Base-by-base conservation (phyloP, 139 green algal species). In the Chlorella sp. region DNA sequence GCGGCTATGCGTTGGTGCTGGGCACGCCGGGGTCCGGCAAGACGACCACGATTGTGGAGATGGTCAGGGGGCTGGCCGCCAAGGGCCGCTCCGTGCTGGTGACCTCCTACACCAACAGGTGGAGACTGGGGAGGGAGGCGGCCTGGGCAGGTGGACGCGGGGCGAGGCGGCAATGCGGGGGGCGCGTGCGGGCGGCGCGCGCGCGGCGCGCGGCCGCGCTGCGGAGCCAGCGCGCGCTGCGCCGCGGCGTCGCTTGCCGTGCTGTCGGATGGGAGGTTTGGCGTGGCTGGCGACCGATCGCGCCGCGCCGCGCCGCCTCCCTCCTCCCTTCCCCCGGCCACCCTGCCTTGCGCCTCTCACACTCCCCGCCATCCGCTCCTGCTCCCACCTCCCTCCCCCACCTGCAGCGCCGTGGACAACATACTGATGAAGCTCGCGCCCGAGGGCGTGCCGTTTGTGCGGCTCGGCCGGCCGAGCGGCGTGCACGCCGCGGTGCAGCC, bases 101-200 rank as follows among this genome's bases (percentile, higher is more conserved):
- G n/a, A 91, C 90, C 21, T 86, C 90, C 14, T 97, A 99, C 87
- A 99, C 96, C 79, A 97, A 99, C 89, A 95, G 77, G 77, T 74
- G 23, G 33, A 29, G 29, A 6, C 31, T 55, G 35, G 51, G 2
- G 5, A 53, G n/a, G 38, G 19, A 1, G 9, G 29, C 12, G 51
- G 12, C 1, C 35, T 23, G 0, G 31, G 33, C 5, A 25, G 51
- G 25, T 53, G 51, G 35, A 2, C 9, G 38, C 8, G 21, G 31
- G 7, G 46, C n/a, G n/a, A n/a, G n/a, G n/a, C n/a, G n/a, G n/a
- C n/a, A n/a, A n/a, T n/a, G n/a, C n/a, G n/a, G n/a, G n/a, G n/a
- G n/a, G n/a, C n/a, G n/a, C n/a, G n/a, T n/a, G n/a, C n/a, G n/a
- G n/a, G n/a, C n/a, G n/a, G n/a, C n/a, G n/a, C n/a, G n/a, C n/a